Evolutionary conservation across 176 grass and related monocot genomes (phyloP).

Genomic region (Saccharum officinarum): DNA sequence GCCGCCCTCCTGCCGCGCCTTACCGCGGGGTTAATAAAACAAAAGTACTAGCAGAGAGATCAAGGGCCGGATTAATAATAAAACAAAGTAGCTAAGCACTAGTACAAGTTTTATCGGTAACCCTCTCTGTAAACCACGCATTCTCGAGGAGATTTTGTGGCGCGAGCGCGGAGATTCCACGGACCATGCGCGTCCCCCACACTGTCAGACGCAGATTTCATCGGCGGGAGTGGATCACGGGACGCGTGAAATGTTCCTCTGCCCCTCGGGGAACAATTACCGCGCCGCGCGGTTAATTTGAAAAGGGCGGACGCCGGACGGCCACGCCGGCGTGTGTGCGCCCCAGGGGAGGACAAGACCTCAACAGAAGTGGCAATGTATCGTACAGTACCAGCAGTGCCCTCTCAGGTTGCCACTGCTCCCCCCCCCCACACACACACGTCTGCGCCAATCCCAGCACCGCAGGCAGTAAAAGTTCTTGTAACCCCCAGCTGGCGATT

Average conservation of each 20-base stretch:
- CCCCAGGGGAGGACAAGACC: constrained; percentile 24
- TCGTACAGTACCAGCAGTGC: constrained; percentile 38
- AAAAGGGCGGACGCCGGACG: neutral
- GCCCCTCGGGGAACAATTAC: neutral
- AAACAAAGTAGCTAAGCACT: neutral
- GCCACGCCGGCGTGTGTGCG: neutral
- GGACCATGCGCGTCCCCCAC: neutral
- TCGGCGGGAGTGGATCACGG: neutral
- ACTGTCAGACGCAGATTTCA: neutral
- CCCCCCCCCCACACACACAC: neutral
- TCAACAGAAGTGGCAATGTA: constrained; percentile 55
- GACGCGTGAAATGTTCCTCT: constrained; percentile 36
- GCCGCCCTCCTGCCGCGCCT: neutral
- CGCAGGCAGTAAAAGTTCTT: constrained; percentile 32
- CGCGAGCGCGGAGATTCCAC: constrained; percentile 1
- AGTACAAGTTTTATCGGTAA: neutral
- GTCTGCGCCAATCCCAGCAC: constrained; percentile 34
- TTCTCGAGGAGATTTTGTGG: neutral
- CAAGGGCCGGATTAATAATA: neutral
- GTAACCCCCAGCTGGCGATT: constrained; percentile 5
- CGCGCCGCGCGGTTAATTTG: constrained; percentile 42
- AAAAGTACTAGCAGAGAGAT: neutral
- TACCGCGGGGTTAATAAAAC: constrained; percentile 1
- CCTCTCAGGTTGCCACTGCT: constrained; percentile 46
- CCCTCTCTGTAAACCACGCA: neutral